Evolutionary conservation across 2,329 filamentous ascomycete species (phyloP).

Genomic region (Metarhizium rileyi): DNA sequence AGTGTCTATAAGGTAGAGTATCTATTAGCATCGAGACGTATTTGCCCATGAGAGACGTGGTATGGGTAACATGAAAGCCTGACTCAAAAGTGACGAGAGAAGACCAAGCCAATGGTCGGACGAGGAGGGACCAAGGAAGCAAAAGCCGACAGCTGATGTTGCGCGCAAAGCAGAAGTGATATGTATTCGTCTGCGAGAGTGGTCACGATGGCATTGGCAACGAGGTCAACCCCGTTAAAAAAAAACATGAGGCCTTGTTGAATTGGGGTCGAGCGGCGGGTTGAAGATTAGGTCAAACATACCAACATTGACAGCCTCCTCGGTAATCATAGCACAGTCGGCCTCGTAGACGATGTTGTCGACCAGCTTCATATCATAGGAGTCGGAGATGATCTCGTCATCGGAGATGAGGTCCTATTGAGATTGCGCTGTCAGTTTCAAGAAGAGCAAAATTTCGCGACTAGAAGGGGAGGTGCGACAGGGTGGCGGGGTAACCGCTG

Average conservation of each 20-base stretch:
- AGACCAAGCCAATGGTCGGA: background rate
- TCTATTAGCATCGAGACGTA: background rate
- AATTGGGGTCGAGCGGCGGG: background rate
- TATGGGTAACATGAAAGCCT: background rate
- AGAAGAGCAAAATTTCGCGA: background rate
- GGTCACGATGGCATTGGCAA: background rate
- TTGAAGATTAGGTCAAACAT: constrained; percentile 25
- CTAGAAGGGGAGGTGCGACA: background rate
- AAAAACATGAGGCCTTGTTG: background rate
- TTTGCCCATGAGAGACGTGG: background rate
- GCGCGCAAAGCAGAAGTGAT: background rate
- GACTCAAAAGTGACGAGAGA: background rate
- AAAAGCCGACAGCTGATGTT: background rate
- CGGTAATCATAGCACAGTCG: constrained; percentile 82
- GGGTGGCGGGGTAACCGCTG: background rate
- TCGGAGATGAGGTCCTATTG: constrained; percentile 74
- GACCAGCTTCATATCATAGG: constrained; percentile 72
- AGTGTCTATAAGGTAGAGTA: constrained; percentile 47
- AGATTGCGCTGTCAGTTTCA: constrained; percentile 17
- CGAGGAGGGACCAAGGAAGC: background rate
- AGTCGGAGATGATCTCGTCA: constrained; percentile 97
- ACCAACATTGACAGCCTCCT: constrained; percentile 67
- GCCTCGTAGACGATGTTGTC: constrained; percentile 79
- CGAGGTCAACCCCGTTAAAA: no score
- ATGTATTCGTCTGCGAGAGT: background rate